Conservation (phyloP, 2,329 filamentous ascomycete genomes). For the Rhynchosporium graminicola region DNA sequence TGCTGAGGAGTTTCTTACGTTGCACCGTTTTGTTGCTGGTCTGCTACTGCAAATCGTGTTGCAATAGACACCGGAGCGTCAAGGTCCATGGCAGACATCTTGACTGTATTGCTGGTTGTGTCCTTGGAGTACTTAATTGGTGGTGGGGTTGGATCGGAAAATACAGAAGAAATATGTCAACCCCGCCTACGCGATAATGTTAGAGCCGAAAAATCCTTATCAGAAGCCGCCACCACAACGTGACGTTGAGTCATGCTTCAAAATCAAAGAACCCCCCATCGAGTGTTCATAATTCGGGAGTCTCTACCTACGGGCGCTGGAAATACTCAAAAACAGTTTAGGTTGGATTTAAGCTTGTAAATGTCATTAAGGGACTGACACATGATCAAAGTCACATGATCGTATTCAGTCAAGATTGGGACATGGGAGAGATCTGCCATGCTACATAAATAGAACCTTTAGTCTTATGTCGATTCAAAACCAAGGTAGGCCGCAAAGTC, state of each 20-base stretch:
- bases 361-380: neutral
- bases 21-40: slow-evolving; percentile 44
- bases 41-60: slow-evolving; percentile 37
- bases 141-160: slow-evolving; percentile 34
- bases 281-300: neutral
- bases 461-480: neutral
- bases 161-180: slow-evolving; percentile 22
- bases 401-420: neutral
- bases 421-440: neutral
- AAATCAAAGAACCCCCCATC: neutral
- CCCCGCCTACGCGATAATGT: slow-evolving; percentile 31
- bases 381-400: slow-evolving; percentile 7
- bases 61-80: slow-evolving; percentile 55
- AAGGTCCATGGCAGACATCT: slow-evolving; percentile 60
- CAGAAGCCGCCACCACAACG: slow-evolving; percentile 9
- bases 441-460: neutral
- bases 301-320: too few species aligned
- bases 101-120: slow-evolving; percentile 32
- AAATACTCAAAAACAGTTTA: too few species aligned
- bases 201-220: slow-evolving; percentile 8
- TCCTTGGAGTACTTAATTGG: slow-evolving; percentile 17
- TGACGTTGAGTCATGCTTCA: slow-evolving; percentile 9
- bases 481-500: neutral
- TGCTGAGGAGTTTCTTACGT: slow-evolving; percentile 48
- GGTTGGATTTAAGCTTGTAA: too few species aligned